phyloP scores from a whole-genome alignment of 225 moss, liverwort and hornwort species.

The Physcomitrium patens region DNA sequence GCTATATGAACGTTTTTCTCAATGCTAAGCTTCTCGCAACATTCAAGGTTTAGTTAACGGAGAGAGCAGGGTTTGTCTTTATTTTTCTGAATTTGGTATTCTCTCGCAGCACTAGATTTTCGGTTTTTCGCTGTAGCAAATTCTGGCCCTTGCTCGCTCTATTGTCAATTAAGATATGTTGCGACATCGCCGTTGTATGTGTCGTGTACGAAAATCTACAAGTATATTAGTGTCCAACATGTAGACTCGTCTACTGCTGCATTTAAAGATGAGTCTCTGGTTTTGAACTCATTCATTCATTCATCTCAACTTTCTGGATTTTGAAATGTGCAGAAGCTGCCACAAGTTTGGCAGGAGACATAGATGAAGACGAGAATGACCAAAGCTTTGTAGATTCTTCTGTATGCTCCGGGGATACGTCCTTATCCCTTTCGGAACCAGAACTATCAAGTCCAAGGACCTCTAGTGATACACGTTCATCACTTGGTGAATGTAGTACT shows the following conservation, averaged over 20 bases:
- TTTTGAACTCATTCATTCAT: not conserved
- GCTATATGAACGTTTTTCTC: no score
- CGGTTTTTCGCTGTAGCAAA: constrained; percentile 5
- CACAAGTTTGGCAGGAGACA: constrained; percentile 52
- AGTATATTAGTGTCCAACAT: no score
- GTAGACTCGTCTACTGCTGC: constrained; percentile 3
- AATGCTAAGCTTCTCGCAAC: no score
- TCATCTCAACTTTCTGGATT: constrained; percentile 14
- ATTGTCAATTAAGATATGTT: constrained; percentile 14
- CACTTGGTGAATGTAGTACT: constrained; percentile 27
- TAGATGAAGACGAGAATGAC: constrained; percentile 49
- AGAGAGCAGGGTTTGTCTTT: no score
- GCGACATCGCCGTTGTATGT: not conserved
- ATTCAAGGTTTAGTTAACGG: no score
- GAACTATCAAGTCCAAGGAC: constrained; percentile 31
- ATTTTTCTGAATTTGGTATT: no score
- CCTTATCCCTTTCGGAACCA: constrained; percentile 22
- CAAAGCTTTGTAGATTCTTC: constrained; percentile 44
- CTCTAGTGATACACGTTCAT: constrained; percentile 23
- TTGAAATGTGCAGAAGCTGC: constrained; percentile 49
- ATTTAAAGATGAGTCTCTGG: not conserved
- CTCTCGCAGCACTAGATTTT: not conserved
- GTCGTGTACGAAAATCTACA: not conserved
- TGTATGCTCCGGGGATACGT: constrained; percentile 32
- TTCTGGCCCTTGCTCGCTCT: not conserved